A percentile compares a stretch with the other conserved stretches of the same genome.
These are phyloP conservation scores for Phaffia tasmanica DNA, from an alignment of 768 basidiomycete species.

Conservation along the genomic window DNA sequence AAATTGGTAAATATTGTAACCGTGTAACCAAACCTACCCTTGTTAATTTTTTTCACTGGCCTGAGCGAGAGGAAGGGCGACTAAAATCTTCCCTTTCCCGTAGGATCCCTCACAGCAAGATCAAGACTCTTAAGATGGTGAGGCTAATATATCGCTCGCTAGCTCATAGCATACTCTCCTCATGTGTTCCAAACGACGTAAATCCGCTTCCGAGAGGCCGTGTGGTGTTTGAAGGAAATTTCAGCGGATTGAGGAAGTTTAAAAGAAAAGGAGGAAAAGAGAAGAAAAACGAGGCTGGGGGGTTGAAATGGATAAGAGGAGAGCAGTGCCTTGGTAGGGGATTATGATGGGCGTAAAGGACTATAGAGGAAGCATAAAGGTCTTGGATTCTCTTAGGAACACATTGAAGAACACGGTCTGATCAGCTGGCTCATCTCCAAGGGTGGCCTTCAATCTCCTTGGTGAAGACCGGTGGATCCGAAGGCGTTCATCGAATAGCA, in stretches of 20 bases:
- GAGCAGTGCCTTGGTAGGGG: neutral
- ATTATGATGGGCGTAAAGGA: neutral
- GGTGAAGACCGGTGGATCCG: neutral
- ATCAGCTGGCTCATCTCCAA: neutral
- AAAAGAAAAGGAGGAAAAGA: neutral
- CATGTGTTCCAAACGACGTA: too few species aligned
- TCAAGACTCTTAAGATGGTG: slow-evolving; percentile 13
- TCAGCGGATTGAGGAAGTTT: neutral
- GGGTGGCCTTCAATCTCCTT: neutral
- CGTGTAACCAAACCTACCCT: too few species aligned
- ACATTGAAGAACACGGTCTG: neutral
- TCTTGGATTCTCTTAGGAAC: neutral
- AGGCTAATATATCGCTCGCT: neutral
- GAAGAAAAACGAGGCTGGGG: neutral
- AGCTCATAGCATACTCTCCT: too few species aligned
- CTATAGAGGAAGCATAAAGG: neutral
- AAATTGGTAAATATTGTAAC: too few species aligned
- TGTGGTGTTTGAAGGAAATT: neutral
- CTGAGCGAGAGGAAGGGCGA: too few species aligned
- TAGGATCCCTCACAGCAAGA: too few species aligned
- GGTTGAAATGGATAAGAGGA: neutral
- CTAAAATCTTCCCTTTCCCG: too few species aligned
- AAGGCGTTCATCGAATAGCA: slow-evolving; percentile 6
- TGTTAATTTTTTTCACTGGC: too few species aligned
- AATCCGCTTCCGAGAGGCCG: too few species aligned